Evolutionary conservation across 106 monocot species (phyloP).

Genomic region (Cymbidium sinense): DNA sequence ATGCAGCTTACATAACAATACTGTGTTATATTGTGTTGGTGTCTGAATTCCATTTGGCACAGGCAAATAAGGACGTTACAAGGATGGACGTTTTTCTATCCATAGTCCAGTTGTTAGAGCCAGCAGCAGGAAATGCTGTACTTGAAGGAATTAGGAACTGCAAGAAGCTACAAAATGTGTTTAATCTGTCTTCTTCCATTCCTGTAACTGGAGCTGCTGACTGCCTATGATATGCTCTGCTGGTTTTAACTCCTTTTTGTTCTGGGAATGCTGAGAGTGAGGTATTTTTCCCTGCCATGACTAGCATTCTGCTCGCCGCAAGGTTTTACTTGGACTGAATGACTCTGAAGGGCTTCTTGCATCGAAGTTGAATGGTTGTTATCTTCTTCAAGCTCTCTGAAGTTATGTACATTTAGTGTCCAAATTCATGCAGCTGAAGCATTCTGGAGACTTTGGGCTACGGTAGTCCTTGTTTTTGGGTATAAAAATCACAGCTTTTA

Average conservation of each 20-base stretch:
- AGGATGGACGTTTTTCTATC: conserved; percentile 94
- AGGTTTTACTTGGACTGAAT: too few species aligned
- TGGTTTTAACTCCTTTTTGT: not conserved
- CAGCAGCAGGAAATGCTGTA: conserved; percentile 18
- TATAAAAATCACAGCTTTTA: too few species aligned
- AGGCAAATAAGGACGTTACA: conserved; percentile 92
- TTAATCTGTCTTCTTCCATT: conserved; percentile 31
- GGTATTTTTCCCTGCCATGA: conserved; percentile 39
- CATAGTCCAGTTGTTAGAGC: conserved; percentile 59
- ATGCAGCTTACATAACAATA: not conserved
- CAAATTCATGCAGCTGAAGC: too few species aligned
- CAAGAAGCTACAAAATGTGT: conserved; percentile 12
- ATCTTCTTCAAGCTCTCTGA: too few species aligned
- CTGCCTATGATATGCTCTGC: too few species aligned
- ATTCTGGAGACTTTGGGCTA: too few species aligned
- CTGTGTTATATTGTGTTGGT: not conserved
- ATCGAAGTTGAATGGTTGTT: too few species aligned
- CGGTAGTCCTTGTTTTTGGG: too few species aligned
- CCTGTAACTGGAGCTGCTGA: conserved; percentile 36
- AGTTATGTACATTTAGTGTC: too few species aligned
- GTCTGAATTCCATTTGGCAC: not conserved
- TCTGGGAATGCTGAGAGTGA: conserved; percentile 41
- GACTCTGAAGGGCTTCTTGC: too few species aligned
- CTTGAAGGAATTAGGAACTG: not conserved
- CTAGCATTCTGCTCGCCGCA: conserved; percentile 16